A percentile compares a stretch with the other conserved stretches of the same genome.
Conservation (phyloP, 2,329 filamentous ascomycete genomes). For the Lasiodiplodia sp. region DNA sequence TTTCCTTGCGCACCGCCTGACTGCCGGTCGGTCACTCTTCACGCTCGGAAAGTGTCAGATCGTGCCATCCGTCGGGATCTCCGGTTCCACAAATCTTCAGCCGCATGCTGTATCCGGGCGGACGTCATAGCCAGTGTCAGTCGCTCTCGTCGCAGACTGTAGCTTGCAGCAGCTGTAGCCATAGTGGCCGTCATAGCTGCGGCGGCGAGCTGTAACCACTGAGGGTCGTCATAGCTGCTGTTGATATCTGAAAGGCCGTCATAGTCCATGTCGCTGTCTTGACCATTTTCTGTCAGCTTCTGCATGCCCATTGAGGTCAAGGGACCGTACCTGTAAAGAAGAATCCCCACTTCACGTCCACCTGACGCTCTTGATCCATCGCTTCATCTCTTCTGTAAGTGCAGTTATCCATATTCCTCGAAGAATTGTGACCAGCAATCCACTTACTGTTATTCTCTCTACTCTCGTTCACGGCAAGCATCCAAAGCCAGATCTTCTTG, state of each 20-base stretch:
- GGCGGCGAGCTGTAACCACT: neutral
- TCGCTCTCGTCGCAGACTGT: neutral
- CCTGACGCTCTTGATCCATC: neutral
- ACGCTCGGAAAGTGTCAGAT: neutral
- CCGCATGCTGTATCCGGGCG: neutral
- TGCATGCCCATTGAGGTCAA: neutral
- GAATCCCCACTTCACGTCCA: neutral
- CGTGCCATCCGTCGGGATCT: neutral
- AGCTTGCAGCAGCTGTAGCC: conserved; percentile 3
- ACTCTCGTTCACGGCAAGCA: neutral
- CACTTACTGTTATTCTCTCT: neutral
- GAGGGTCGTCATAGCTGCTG: neutral
- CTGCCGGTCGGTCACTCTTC: neutral
- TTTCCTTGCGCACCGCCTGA: neutral
- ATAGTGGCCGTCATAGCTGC: neutral
- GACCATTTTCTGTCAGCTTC: neutral
- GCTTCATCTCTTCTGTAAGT: neutral
- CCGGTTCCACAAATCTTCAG: neutral
- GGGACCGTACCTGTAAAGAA: neutral
- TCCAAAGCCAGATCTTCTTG: neutral
- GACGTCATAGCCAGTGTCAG: neutral
- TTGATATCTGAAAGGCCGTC: neutral
- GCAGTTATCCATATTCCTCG: neutral
- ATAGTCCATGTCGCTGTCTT: neutral
- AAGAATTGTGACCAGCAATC: neutral